Percentiles rank a stretch among this genome's conserved stretches.
phyloP scores from a whole-genome alignment of 805 yeast genomes.

The Saturnispora galanensis region DNA sequence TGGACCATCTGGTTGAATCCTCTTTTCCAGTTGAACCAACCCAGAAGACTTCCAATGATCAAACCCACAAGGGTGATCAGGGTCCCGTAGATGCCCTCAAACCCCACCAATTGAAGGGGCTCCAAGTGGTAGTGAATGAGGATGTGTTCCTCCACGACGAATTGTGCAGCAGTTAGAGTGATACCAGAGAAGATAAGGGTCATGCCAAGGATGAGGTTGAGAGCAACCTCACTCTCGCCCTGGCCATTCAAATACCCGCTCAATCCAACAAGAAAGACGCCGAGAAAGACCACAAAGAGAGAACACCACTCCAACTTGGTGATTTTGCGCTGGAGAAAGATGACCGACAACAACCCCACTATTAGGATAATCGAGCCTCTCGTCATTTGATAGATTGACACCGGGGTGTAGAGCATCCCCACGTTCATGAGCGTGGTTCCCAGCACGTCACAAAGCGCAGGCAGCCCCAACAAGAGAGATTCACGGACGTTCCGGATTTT shows the following conservation, averaged over 20 bases:
- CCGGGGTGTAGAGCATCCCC: slow-evolving; percentile 69
- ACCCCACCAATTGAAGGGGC: slow-evolving; percentile 61
- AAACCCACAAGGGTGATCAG: slow-evolving; percentile 35
- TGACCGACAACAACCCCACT: slow-evolving; percentile 61
- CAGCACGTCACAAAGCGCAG: slow-evolving; percentile 59
- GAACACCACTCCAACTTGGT: slow-evolving; percentile 60
- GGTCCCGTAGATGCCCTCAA: slow-evolving; percentile 64
- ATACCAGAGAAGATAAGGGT: slow-evolving; percentile 49
- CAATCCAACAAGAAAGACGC: slow-evolving; percentile 64
- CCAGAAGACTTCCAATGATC: slow-evolving; percentile 34
- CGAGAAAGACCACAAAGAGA: slow-evolving; percentile 51
- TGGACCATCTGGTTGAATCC: slow-evolving; percentile 41
- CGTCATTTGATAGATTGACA: slow-evolving; percentile 78
- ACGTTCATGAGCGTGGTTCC: slow-evolving; percentile 71
- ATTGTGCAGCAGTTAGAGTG: slow-evolving; percentile 63
- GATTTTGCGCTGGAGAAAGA: slow-evolving; percentile 48
- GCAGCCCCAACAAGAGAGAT: slow-evolving; percentile 38
- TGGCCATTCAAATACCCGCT: slow-evolving; percentile 40
- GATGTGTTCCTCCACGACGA: slow-evolving; percentile 68
- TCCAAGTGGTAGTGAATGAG: slow-evolving; percentile 41
- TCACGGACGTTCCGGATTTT: slow-evolving; percentile 16
- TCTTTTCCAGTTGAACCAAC: slow-evolving; percentile 46
- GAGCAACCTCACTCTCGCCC: not conserved
- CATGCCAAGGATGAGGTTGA: slow-evolving; percentile 39
- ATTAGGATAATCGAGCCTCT: slow-evolving; percentile 68